Conservation (phyloP, 495 filamentous ascomycete genomes). For the Gamarada debralockiae region DNA sequence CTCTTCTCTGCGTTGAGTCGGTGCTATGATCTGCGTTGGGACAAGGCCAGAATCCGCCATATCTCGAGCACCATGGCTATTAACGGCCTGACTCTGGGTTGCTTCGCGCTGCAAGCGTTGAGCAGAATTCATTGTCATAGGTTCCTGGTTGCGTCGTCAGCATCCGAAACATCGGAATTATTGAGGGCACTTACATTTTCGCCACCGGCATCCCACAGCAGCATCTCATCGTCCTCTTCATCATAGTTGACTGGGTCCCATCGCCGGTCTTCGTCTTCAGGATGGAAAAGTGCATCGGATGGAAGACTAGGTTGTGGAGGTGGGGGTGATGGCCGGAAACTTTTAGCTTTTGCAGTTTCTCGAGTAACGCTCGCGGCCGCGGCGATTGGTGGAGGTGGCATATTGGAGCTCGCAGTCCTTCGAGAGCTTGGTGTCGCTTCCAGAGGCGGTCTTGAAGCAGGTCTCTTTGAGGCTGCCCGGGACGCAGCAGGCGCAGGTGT, state of each 20-base stretch:
- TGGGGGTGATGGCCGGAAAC: conserved; percentile 35
- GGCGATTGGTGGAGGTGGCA: conserved; percentile 21
- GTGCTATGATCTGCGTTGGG: conserved; percentile 42
- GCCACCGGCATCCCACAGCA: conserved; percentile 78
- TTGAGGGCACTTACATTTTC: conserved; percentile 36
- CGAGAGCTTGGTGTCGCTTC: conserved; percentile 22
- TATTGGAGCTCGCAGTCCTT: conserved; percentile 10
- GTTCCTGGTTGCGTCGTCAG: conserved; percentile 20
- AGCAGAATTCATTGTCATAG: conserved; percentile 30
- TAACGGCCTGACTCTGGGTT: conserved; percentile 19
- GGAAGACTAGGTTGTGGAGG: conserved; percentile 60
- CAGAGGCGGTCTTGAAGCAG: conserved; percentile 20
- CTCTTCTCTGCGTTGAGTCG: conserved; percentile 64
- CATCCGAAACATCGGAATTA: conserved; percentile 6
- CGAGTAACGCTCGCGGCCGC: conserved; percentile 10
- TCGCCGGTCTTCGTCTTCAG: conserved; percentile 65
- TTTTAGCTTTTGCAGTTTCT: conserved; percentile 5
- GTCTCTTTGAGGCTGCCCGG: conserved; percentile 17
- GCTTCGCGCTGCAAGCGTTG: conserved; percentile 28
- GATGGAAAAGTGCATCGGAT: conserved; percentile 74
- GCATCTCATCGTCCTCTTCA: conserved; percentile 58
- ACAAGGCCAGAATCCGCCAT: background rate
- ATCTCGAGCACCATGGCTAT: conserved; percentile 15
- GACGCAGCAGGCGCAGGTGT: conserved; percentile 34
- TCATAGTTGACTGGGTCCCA: conserved; percentile 82